Evolutionary conservation across 257 asterid species (phyloP).

Genomic region (Fraxinus quadrangulata): DNA sequence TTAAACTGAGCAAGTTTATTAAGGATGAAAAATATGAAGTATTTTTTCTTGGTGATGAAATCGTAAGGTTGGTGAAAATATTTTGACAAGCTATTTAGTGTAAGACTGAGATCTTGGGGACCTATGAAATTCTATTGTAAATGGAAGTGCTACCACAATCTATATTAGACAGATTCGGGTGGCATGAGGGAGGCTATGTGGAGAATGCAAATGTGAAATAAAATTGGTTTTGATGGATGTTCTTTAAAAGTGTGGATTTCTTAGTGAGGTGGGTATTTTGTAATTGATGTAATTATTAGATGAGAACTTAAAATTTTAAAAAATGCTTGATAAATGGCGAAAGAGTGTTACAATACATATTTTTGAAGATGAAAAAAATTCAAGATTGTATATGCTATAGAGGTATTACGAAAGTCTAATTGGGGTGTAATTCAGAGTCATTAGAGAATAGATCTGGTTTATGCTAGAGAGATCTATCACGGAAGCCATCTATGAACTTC

Average conservation of each 20-base stretch:
- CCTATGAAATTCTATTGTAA: neutral
- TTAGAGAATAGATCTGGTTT: neutral
- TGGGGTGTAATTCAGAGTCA: neutral
- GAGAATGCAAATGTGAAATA: neutral
- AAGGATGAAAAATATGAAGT: neutral
- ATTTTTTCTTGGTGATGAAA: neutral
- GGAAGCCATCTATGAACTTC: neutral
- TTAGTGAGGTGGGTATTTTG: neutral
- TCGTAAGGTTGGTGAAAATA: neutral
- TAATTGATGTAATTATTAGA: too few relatives aligned
- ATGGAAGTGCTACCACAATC: neutral
- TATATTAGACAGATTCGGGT: neutral
- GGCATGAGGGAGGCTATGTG: neutral
- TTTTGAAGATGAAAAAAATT: neutral
- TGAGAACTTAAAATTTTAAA: too few relatives aligned
- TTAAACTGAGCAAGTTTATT: neutral
- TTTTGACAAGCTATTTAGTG: neutral
- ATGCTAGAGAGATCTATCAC: neutral
- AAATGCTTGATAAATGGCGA: neutral
- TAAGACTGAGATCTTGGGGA: neutral
- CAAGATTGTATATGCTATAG: neutral
- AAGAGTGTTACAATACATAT: too few relatives aligned
- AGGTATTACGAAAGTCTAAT: neutral
- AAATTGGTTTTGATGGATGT: neutral
- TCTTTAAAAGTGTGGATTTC: too few relatives aligned